Percentiles rank a stretch among this genome's conserved stretches.
These are phyloP conservation scores for Casaregolazyma lundiana DNA, from an alignment of 1,139 yeast genomes.

Conservation along the genomic window DNA sequence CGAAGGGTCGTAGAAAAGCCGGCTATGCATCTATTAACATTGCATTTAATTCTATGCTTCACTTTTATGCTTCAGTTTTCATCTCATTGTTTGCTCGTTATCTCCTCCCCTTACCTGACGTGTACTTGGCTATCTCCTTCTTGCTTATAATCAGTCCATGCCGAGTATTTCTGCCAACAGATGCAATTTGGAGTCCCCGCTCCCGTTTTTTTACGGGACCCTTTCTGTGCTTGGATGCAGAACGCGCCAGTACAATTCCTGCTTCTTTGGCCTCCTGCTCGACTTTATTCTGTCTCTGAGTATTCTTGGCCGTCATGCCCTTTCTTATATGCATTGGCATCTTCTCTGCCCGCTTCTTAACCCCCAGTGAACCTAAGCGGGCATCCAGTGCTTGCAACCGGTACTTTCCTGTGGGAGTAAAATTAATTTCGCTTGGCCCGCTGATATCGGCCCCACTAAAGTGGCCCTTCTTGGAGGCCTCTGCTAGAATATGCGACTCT, in stretches of 20 bases:
- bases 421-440: constrained; percentile 50
- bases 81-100: constrained; percentile 5
- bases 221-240: constrained; percentile 49
- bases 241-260: constrained; percentile 65
- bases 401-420: constrained; percentile 75
- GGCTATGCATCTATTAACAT: too few species aligned
- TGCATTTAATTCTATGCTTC: not conserved
- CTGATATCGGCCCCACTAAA: constrained; percentile 73
- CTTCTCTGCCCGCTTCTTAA: constrained; percentile 51
- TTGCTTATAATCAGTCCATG: constrained; percentile 77
- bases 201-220: constrained; percentile 44
- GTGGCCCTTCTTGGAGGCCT: constrained; percentile 37
- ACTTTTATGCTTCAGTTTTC: too few species aligned
- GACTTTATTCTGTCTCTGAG: constrained; percentile 48
- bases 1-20: too few species aligned
- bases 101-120: constrained; percentile 12
- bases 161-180: constrained; percentile 73
- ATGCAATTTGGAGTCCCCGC: constrained; percentile 72
- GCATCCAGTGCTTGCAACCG: constrained; percentile 68
- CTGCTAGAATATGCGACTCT: constrained; percentile 82
- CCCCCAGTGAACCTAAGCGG: constrained; percentile 51
- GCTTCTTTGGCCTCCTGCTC: constrained; percentile 83
- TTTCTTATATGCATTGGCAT: constrained; percentile 88
- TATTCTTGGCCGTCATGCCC: constrained; percentile 65
- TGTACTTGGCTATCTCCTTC: constrained; percentile 49